Evolutionary conservation across 257 asterid species (phyloP), one percentile per base, ranked within the genome.

Genomic region (Forsythia suspensa): DNA sequence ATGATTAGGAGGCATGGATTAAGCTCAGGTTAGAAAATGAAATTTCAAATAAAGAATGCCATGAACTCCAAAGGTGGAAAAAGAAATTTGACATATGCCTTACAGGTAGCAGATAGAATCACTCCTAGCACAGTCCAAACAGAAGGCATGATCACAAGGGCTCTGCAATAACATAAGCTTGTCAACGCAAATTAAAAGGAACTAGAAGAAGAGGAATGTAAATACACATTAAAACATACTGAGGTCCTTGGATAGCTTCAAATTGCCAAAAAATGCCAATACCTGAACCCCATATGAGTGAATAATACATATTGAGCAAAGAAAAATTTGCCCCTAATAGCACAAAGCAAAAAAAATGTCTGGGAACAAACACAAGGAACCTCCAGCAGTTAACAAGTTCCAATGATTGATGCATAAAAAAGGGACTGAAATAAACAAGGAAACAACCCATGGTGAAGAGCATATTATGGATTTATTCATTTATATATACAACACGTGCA

Each of bases 91-190:
- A 37, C 11, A 76, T 70, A 66, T 72, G 83, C 8, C 99, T 89
- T 96, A 96, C 99, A 96, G 94, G 86, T 90, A 88, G 86, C 99
- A 96, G 70, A 94, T 90, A 72, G 98, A 92, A 79, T 96, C 97
- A 73, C 90, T 94, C 87, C 98, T 86, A 29, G 97, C 91, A 83
- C 98, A 96, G 84, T 94, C 99, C 94, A 96, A 85, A 87, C 98
- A 96, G 89, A 94, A 94, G 55, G 88, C 92, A 84, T 96, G 99
- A 70, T 92, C 97, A 72, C 99, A 96, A 69, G 99, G 99, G 88
- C 85, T 96, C 99, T 96, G 97, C 92, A 89, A 83, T 70, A 72
- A 79, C 68, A 80, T 65, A 76, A 77, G 79, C 37, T 57, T 36
- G 40, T 73, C 40, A 63, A 79, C 18, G 76, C 72, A 70, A 68